Evolutionary conservation across 345 rosid genomes (phyloP), one percentile per base, ranked within the genome.

Genomic region (Nephelium lappaceum): DNA sequence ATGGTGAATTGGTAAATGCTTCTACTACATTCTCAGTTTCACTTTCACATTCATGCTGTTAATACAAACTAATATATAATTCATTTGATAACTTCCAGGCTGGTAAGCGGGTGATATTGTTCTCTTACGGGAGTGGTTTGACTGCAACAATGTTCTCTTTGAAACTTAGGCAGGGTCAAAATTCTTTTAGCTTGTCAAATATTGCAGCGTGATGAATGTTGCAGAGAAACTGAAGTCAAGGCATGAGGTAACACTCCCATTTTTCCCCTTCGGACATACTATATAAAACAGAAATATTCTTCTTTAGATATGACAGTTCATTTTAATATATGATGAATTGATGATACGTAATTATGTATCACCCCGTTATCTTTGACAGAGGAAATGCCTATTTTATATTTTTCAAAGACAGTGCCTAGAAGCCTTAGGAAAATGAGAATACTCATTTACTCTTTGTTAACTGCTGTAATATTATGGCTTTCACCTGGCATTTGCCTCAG

Each of bases 51-150:
- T 65, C 5, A 45, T 42, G 31, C 55, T 75, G 39, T 25, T 57
- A 38, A 57, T 77, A 21, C 75, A 66, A 61, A 49, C 7, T 9
- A 5, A 72, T 60, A 49, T 38, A 42, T 23, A 18, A n/a, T 71
- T 62, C 67, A 0, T 65, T 63, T 73, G 24, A 69, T 69, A 58
- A 53, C 77, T 76, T 77, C 53, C 88, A 96, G 99, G 89, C 76
- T 14, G 98, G 96, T 60, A 91, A 91, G 83, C 89, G 95, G 77
- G 93, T 90, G 68, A 67, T 97, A 27, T 69, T 97, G 88, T 97
- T 97, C 89, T 97, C 99, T 2, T 97, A 97, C 67, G 99, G 99
- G 67, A 97, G 99, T 83, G 99, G 99, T 78, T 85, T 87, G 78
- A 86, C 93, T n/a, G 93, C 99, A 38, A 93, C 98, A 21, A 91